Evolutionary conservation across 2,329 filamentous ascomycete species (phyloP).

Genomic region (Whalleya microplaca): DNA sequence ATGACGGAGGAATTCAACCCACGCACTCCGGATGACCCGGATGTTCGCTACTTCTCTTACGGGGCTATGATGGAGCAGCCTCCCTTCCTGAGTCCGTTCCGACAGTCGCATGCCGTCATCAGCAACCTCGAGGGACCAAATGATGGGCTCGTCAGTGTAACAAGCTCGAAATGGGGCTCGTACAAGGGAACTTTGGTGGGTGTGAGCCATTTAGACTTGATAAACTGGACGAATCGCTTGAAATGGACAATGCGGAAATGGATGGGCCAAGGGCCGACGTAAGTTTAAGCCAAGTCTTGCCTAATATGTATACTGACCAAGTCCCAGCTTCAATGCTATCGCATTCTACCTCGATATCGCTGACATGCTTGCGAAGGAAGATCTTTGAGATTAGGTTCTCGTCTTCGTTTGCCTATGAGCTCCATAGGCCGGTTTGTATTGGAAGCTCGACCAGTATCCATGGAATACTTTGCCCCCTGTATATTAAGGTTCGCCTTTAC

Average conservation of each 20-base stretch:
- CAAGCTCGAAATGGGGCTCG: slow-evolving; percentile 63
- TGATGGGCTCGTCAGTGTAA: slow-evolving; percentile 69
- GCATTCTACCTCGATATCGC: slow-evolving; percentile 69
- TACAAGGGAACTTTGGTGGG: slow-evolving; percentile 66
- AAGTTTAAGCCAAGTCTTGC: slow-evolving; percentile 38
- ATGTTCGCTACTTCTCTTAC: slow-evolving; percentile 65
- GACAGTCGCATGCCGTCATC: slow-evolving; percentile 56
- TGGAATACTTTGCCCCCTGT: not conserved
- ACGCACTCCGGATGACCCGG: slow-evolving; percentile 54
- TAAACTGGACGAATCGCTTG: slow-evolving; percentile 69
- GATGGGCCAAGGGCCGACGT: slow-evolving; percentile 57
- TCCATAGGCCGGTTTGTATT: not conserved
- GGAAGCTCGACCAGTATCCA: not conserved
- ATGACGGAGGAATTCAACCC: slow-evolving; percentile 65
- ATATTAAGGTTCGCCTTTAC: not conserved
- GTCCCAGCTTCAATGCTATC: slow-evolving; percentile 64
- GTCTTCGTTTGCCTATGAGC: not conserved
- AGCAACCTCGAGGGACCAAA: slow-evolving; percentile 60
- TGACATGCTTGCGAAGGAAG: slow-evolving; percentile 74
- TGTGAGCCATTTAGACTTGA: slow-evolving; percentile 67
- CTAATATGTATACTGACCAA: slow-evolving; percentile 9
- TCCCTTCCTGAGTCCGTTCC: slow-evolving; percentile 69
- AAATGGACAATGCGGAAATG: slow-evolving; percentile 57
- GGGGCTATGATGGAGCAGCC: slow-evolving; percentile 55
- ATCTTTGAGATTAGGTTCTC: slow-evolving; percentile 37